phyloP scores from a whole-genome alignment of 2,329 filamentous ascomycete species.

The Magnaporthales sp. region DNA sequence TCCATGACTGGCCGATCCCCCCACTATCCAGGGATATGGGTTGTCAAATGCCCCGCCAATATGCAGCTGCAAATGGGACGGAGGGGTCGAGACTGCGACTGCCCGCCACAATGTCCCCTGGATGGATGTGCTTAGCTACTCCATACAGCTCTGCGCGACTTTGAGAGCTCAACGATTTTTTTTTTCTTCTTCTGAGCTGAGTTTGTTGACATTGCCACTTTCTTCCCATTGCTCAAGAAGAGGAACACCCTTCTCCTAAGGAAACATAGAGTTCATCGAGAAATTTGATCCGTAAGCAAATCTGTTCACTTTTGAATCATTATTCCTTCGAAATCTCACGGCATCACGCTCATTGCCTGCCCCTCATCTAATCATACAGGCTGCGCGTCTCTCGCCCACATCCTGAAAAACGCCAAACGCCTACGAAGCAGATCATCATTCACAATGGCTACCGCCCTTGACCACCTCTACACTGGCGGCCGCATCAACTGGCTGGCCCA shows the following conservation, averaged over 20 bases:
- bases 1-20: background rate
- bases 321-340: background rate
- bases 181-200: background rate
- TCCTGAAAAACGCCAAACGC: background rate
- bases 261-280: background rate
- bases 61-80: background rate
- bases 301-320: background rate
- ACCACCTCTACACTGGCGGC: constrained; percentile 74
- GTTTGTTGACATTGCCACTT: background rate
- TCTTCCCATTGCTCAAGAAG: background rate
- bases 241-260: background rate
- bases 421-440: constrained; percentile 9
- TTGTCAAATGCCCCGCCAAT: background rate
- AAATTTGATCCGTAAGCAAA: background rate
- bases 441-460: constrained; percentile 61
- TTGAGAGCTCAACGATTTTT: constrained; percentile 1
- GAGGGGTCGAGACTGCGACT: background rate
- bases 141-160: background rate
- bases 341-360: background rate
- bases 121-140: background rate
- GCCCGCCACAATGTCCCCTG: background rate
- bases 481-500: constrained; percentile 57
- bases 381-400: background rate
- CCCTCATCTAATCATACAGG: background rate
- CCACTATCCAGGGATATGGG: background rate